Evolutionary conservation across 129 eudicot species (phyloP).

Genomic region (Flaveria linearis): DNA sequence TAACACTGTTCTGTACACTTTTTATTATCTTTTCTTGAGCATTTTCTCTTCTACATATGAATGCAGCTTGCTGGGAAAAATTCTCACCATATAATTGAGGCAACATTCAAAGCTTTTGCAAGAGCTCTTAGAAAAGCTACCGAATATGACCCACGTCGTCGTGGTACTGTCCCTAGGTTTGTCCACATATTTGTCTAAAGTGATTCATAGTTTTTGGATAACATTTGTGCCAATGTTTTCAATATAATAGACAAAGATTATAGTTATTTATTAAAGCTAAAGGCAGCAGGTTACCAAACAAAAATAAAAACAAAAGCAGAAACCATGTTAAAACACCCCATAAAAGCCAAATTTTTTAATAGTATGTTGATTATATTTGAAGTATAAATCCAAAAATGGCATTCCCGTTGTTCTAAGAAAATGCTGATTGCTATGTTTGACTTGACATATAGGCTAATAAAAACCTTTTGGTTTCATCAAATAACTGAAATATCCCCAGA

Average conservation of each 20-base stretch:
- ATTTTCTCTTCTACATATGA: neutral
- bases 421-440: neutral
- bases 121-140: conserved; percentile 99
- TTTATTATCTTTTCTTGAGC: neutral
- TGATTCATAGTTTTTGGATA: neutral
- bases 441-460: no score
- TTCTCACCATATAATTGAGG: conserved; percentile 98
- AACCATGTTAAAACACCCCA: no score
- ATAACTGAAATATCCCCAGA: no score
- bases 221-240: neutral
- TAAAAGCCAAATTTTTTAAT: no score
- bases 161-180: conserved; percentile 79
- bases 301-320: no score
- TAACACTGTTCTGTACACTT: neutral
- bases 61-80: conserved; percentile 91
- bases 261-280: no score
- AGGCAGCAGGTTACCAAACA: no score
- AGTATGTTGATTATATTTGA: neutral
- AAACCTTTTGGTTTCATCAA: no score
- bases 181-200: conserved; percentile 6
- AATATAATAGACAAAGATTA: neutral
- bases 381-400: neutral
- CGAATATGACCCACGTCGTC: conserved; percentile 82
- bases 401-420: neutral
- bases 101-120: conserved; percentile 95